Evolutionary conservation across 495 filamentous ascomycete genomes (phyloP).

Genomic region (Aspergillus bridgeri): DNA sequence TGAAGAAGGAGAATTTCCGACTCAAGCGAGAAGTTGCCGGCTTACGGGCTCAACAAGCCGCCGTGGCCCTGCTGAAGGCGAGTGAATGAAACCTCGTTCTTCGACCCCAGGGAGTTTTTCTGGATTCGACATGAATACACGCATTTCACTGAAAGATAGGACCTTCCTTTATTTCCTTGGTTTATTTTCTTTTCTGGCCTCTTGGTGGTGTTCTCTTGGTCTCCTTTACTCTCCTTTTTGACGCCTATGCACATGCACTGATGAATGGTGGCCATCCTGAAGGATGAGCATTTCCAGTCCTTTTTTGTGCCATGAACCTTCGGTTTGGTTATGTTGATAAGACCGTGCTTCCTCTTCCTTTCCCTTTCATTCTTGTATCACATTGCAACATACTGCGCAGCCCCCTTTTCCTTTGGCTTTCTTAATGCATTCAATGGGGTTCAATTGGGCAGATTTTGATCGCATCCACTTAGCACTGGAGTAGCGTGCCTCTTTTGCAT

Average conservation of each 20-base stretch:
- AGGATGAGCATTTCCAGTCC: background rate
- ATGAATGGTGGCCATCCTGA: background rate
- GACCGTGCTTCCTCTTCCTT: conserved; percentile 2
- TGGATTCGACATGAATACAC: conserved; percentile 23
- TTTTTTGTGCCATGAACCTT: background rate
- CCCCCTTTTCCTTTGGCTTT: conserved; percentile 6
- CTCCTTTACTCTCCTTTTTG: background rate
- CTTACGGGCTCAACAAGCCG: conserved; percentile 43
- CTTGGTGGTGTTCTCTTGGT: background rate
- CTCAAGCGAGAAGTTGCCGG: conserved; percentile 58
- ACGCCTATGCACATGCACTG: background rate
- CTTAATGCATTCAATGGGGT: background rate
- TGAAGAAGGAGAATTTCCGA: conserved; percentile 76
- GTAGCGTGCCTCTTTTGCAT: conserved; percentile 1
- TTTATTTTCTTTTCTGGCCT: conserved; percentile 12
- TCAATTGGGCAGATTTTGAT: background rate
- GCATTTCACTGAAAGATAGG: conserved; percentile 16
- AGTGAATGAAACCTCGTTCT: conserved; percentile 24
- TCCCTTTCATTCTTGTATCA: conserved; percentile 7
- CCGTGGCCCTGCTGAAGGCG: conserved; percentile 35
- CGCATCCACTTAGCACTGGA: background rate
- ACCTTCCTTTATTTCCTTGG: conserved; percentile 22
- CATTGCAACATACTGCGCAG: background rate
- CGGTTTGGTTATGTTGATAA: background rate
- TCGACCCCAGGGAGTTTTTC: conserved; percentile 2